phyloP scores from a whole-genome alignment of 805 yeast species.

The Lachancea fermentati region DNA sequence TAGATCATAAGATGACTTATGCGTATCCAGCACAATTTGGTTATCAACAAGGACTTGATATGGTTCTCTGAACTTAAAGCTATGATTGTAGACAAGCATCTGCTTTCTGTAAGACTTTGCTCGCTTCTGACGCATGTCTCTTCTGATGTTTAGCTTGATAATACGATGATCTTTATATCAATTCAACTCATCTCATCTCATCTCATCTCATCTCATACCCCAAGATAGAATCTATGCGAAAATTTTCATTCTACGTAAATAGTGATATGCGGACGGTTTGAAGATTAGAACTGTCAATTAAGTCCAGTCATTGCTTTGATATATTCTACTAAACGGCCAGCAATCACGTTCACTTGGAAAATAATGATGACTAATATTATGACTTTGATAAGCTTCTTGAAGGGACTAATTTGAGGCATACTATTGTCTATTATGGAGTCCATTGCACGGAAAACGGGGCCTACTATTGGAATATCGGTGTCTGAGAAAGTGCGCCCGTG shows the following conservation, averaged over 20 bases:
- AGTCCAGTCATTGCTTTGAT: conserved; percentile 2
- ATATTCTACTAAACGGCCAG: not conserved
- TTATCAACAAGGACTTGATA: conserved; percentile 87
- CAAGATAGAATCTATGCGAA: conserved; percentile 1
- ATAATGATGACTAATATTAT: conserved; percentile 1
- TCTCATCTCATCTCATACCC: conserved; percentile 11
- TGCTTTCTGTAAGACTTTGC: conserved; percentile 93
- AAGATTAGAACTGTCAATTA: not conserved
- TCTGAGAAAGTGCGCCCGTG: no score
- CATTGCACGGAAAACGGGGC: not conserved
- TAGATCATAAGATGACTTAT: conserved; percentile 67
- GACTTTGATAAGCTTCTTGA: conserved; percentile 3
- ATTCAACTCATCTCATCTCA: conserved; percentile 12
- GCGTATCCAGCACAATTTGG: conserved; percentile 61
- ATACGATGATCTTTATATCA: not conserved
- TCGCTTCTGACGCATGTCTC: conserved; percentile 85
- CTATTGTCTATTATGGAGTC: not conserved
- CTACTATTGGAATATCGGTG: not conserved
- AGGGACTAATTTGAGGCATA: conserved; percentile 2
- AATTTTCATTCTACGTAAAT: conserved; percentile 4
- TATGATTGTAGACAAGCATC: conserved; percentile 74
- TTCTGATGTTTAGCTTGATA: not conserved
- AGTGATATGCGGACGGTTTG: not conserved
- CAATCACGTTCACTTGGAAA: conserved; percentile 1
- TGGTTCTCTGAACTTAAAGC: conserved; percentile 91